A percentile compares a stretch with the other conserved stretches of the same genome.
These are phyloP conservation scores for Blastomyces silverae DNA, from an alignment of 2,329 filamentous ascomycete genomes.

Conservation along the genomic window DNA sequence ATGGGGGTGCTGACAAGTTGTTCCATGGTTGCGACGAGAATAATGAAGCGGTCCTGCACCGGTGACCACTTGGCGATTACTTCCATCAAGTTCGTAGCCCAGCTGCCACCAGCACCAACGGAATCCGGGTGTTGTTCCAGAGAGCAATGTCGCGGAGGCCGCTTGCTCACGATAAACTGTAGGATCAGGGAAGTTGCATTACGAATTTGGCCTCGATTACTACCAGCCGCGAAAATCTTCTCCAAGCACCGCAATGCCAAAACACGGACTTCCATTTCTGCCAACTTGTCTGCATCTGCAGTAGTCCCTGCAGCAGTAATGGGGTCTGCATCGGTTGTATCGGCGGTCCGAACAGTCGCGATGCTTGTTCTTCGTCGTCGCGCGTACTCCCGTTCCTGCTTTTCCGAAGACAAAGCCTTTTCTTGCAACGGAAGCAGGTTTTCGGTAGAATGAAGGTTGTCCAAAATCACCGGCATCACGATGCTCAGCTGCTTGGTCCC, in stretches of 20 bases:
- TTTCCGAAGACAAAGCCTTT: constrained; percentile 62
- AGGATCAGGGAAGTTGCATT: constrained; percentile 67
- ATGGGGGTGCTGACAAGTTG: constrained; percentile 62
- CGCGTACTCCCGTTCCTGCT: constrained; percentile 57
- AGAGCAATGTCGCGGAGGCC: constrained; percentile 49
- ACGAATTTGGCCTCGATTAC: constrained; percentile 75
- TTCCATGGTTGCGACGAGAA: constrained; percentile 76
- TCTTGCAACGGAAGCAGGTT: constrained; percentile 61
- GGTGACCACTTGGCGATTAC: constrained; percentile 80
- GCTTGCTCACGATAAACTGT: constrained; percentile 58
- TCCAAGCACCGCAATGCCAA: constrained; percentile 80
- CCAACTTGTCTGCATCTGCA: constrained; percentile 79
- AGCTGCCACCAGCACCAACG: constrained; percentile 51
- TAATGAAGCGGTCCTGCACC: constrained; percentile 88
- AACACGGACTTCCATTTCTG: constrained; percentile 80
- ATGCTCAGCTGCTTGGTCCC: constrained; percentile 68
- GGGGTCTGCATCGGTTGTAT: constrained; percentile 61
- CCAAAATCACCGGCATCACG: constrained; percentile 75
- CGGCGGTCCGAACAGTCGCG: constrained; percentile 66
- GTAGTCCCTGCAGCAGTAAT: constrained; percentile 65
- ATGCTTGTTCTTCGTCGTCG: constrained; percentile 67
- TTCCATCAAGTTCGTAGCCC: constrained; percentile 76
- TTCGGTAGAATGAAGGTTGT: constrained; percentile 73
- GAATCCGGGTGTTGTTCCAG: constrained; percentile 37
- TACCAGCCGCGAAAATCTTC: constrained; percentile 68